Base-by-base conservation (phyloP, 129 eudicot species). In the Mikania micrantha region DNA sequence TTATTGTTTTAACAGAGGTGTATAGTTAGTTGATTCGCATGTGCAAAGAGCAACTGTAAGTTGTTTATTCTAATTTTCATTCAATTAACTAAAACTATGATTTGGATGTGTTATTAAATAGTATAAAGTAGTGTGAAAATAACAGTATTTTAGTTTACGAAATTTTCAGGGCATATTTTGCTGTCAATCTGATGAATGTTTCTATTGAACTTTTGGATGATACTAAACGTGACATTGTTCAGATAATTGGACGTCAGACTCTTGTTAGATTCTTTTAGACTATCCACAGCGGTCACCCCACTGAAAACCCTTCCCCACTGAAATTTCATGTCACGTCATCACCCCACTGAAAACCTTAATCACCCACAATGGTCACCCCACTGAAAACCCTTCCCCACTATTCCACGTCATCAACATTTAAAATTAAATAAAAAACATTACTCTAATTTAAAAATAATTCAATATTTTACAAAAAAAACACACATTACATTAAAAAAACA, bases 41-140 rank as follows among this genome's bases (percentile, higher is more conserved):
- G 69, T 93, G 99, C 65, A 83, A 78, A 77, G 96, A 82, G 73
- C 96, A 93, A 75, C 82, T 84, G 99, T 93, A 76, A 81, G 96
- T 70, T 53, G 25, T 67, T 56, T 28, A 52, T 72, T 13, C 69
- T 38, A 19, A 25, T 44, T 67, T 24, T 41, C 29, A 25, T 67
- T 20, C 16, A 42, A 1, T 53, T 49, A 29, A n/a, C 28, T 50
- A 70, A 1, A 41, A 45, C 12, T 38, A 17, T 9, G 11, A 53
- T 2, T 22, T 53, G 60, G 4, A 53, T 8, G 9, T 9, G 69
- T 15, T 64, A 7, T 40, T 53, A 13, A 24, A 21, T 13, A 12
- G 17, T 40, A 24, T 63, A 45, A 39, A 53, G 40, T 11, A 32
- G 32, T 11, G 21, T n/a, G 25, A 16, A 48, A 62, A 70, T 69